Evolutionary conservation across 306 rosid species (phyloP), one percentile per base, ranked within the genome.

Genomic region (Gillenia trifoliata): DNA sequence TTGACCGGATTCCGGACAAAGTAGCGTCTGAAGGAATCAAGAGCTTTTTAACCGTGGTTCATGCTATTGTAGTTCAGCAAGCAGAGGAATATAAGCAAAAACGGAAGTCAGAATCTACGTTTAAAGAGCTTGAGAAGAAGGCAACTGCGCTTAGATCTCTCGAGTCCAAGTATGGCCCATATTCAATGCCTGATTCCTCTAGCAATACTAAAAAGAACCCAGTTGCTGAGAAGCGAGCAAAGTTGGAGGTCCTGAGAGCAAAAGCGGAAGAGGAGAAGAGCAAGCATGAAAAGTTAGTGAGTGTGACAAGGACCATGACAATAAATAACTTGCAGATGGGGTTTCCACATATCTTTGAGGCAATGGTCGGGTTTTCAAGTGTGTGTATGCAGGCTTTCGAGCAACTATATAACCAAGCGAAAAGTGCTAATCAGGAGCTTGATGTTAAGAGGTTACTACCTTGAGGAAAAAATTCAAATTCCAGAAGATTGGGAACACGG

Each of bases 11-110:
- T 31, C 99, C 99, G 0, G 97, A 92, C 82, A 83, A 85, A 75
- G 97, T 89, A 15, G 95, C 99, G 11, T 90, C 98, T 0, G 99
- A 94, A 81, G 99, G 93, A 75, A 94, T 94, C 80, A 94, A 90
- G 81, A 92, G 89, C 87, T 80, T 94, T 79, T 82, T 94, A 52
- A 87, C 96, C 0, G 97, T 89, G 23, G 87, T 92, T 29, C 96
- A 94, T 22, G 98, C 89, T 72, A 92, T 94, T 59, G 93, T 92
- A 54, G 92, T 86, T 54, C 98, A 94, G 87, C 99, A 94, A 76
- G 83, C 92, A 1, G 96, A 81, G 68, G 99, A 94, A 66, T 84
- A 87, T 23, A 94, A 82, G 73, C 98, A 92, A 52, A 94, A 86
- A 77, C 90, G 87, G 89, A 90, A 70, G 66, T 86, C 97, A 1